phyloP scores from a whole-genome alignment of 306 rosid genomes.

The Dalbergia cochinchinensis region DNA sequence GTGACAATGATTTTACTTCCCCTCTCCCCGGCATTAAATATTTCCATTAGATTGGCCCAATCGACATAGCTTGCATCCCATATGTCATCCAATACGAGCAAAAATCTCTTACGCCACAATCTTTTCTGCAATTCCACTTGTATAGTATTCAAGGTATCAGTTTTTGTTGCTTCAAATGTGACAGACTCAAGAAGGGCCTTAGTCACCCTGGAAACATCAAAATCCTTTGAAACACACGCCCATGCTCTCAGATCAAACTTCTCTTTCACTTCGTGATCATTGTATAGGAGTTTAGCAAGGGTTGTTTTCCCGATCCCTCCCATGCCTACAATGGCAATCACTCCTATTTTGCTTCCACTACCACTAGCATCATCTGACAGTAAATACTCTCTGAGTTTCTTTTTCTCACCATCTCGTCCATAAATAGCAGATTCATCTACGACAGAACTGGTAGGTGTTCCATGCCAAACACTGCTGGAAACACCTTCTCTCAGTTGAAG shows the following conservation, averaged over 20 bases:
- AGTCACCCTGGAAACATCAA: conserved; percentile 18
- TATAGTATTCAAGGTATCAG: background rate
- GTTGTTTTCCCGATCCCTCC: conserved; percentile 35
- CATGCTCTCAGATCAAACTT: conserved; percentile 13
- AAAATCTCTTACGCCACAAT: background rate
- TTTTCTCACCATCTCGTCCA: conserved; percentile 33
- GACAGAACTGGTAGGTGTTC: conserved; percentile 38
- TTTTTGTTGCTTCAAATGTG: background rate
- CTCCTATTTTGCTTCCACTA: conserved; percentile 11
- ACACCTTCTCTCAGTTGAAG: conserved; percentile 37
- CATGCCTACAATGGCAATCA: conserved; percentile 38
- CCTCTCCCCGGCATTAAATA: background rate
- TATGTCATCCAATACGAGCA: conserved; percentile 27
- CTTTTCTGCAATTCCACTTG: conserved; percentile 13
- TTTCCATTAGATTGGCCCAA: conserved; percentile 1
- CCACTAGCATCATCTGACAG: conserved; percentile 14
- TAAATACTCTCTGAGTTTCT: conserved; percentile 7
- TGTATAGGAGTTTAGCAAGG: conserved; percentile 33
- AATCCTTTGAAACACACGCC: conserved; percentile 28
- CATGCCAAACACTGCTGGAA: conserved; percentile 22
- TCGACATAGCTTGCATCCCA: conserved; percentile 4
- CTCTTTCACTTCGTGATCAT: background rate
- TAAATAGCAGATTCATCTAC: conserved; percentile 30
- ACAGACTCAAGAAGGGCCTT: conserved; percentile 9
- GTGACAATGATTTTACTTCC: conserved; percentile 27